These are phyloP conservation scores for Schizopora paradoxa DNA, from an alignment of 1,284 basidiomycete species.

Conservation along the genomic window DNA sequence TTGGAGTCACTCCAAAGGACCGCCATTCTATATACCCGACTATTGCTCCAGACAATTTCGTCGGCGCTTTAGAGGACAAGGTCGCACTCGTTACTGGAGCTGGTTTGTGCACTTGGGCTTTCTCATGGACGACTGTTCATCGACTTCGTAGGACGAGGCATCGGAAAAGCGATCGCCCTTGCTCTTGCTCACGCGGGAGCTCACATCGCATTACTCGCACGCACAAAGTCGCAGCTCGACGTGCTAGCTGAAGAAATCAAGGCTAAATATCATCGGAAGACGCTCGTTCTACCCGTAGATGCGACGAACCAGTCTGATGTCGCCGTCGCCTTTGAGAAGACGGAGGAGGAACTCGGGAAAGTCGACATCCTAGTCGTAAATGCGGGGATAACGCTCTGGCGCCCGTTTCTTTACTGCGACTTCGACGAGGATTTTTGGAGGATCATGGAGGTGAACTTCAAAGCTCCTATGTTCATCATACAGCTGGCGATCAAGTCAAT, in stretches of 20 bases:
- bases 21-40: slow-evolving; percentile 4
- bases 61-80: background rate
- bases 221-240: slow-evolving; percentile 1
- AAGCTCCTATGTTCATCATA: slow-evolving; percentile 7
- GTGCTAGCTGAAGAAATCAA: slow-evolving; percentile 4
- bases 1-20: background rate
- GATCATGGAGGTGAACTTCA: slow-evolving; percentile 5
- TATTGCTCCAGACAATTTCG: slow-evolving; percentile 1
- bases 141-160: slow-evolving; percentile 1
- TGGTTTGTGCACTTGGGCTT: background rate
- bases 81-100: slow-evolving; percentile 8
- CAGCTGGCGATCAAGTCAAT: slow-evolving; percentile 1
- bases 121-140: background rate
- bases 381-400: slow-evolving; percentile 1
- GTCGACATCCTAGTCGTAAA: slow-evolving; percentile 5
- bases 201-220: slow-evolving; percentile 5
- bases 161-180: slow-evolving; percentile 6
- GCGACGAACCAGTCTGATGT: slow-evolving; percentile 1
- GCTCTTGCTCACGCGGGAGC: slow-evolving; percentile 4
- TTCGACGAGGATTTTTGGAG: slow-evolving; percentile 7
- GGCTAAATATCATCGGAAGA: background rate
- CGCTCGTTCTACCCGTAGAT: slow-evolving; percentile 5
- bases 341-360: background rate
- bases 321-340: background rate
- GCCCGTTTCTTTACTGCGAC: slow-evolving; percentile 2